Percentiles rank a stretch among this genome's conserved stretches.
These are phyloP conservation scores for Annulohypoxylon nitens DNA, from an alignment of 495 filamentous ascomycete genomes.

Conservation along the genomic window DNA sequence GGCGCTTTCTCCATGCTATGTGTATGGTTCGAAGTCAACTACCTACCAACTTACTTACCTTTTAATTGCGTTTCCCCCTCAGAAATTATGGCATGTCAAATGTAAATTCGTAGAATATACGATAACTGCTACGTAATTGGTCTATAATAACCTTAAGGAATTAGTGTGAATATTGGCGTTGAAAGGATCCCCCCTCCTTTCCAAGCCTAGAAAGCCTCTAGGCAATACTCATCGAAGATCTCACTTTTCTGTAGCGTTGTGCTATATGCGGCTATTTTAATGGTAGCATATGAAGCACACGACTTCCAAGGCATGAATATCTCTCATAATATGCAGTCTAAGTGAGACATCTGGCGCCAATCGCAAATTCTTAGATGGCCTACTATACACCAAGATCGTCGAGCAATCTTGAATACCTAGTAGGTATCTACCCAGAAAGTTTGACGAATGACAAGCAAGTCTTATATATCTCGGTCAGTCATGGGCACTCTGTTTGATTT, in stretches of 20 bases:
- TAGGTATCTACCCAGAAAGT: not conserved
- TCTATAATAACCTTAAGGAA: not conserved
- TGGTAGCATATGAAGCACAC: not conserved
- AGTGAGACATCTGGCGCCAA: slow-evolving; percentile 15
- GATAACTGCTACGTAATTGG: not conserved
- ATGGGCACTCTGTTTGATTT: slow-evolving; percentile 33
- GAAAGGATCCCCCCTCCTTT: not conserved
- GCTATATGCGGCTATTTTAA: not conserved
- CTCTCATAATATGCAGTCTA: slow-evolving; percentile 5
- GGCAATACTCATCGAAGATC: not conserved
- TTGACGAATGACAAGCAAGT: slow-evolving; percentile 17
- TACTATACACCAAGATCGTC: slow-evolving; percentile 17
- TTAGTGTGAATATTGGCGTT: not conserved
- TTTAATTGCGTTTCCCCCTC: not conserved
- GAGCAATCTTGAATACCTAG: not conserved
- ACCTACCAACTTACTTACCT: not conserved
- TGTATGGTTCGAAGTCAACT: not conserved
- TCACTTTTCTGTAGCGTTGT: not conserved
- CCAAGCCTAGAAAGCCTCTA: not conserved
- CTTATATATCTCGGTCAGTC: slow-evolving; percentile 36
- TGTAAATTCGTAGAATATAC: not conserved
- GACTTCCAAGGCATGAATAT: not conserved
- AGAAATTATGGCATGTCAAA: not conserved
- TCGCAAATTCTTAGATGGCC: not conserved
- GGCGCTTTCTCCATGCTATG: not conserved